Evolutionary conservation across 257 asterid genomes (phyloP), one percentile per base, ranked within the genome.

Genomic region (Capsicum chinense): DNA sequence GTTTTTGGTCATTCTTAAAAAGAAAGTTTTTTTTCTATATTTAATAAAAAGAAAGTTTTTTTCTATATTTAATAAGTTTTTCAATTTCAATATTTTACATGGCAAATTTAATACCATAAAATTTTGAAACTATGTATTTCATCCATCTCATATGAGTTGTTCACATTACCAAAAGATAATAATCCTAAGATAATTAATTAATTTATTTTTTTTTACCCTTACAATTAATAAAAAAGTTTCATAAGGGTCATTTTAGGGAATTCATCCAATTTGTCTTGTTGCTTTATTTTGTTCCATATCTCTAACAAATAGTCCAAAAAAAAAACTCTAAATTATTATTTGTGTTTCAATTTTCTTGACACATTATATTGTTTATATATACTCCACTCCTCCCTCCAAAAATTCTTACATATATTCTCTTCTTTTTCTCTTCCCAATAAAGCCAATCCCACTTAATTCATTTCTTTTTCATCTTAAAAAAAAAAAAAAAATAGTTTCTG

Each of bases 241-340:
- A 1, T 26, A 26, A 76, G 26, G 64, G 81, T 7, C 3, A 54
- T 5, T 76, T 16, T 76, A 50, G 81, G 64, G n/a, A 76, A 52
- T 76, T 26, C 19, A 21, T 76, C 48, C 26, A 26, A 76, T 52
- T 76, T 76, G 48, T 76, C 47, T 52, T 21, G 62, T 52, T 76
- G 48, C 11, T 13, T 6, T n/a, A 19, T 73, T 60, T 26, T 37
- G 21, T 14, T 14, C 54, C 52, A 14, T 15, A 39, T 68, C 54
- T 15, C 14, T 7, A 15, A 37, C 26, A 7, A 21, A 74, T 21
- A 14, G 11, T 74, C 21, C 62, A 4, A 39, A 50, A 52, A 21
- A 26, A 52, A 21, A 26, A 26, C 62, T 26, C 0, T 56, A 63
- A 76, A 52, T 52, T 52, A 52, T 52, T 52, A 76, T 76, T 52